Evolutionary conservation across 129 eudicot species (phyloP), one percentile per base, ranked within the genome.

Genomic region (Artemisia argyi): DNA sequence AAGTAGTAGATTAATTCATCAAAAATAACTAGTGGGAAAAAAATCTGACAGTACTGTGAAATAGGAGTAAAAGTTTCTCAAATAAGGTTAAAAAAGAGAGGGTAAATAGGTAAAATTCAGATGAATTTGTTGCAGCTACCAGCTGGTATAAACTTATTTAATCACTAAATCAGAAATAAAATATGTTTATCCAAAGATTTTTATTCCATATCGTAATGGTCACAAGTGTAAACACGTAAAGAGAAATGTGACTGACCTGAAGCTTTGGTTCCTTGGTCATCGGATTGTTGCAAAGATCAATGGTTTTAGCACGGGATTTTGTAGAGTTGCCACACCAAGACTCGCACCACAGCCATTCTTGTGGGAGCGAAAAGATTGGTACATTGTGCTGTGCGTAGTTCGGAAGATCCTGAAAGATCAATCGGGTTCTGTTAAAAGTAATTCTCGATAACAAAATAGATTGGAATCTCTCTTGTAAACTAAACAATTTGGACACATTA

Each of bases 321-420:
- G 98, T 90, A 50, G 96, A 74, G 69, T 94, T 87, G 12, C 98
- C 98, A 65, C 98, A 94, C 98, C 98, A 94, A 12, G 98, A 94
- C 76, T 94, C 98, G n/a, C 98, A 94, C 98, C 98, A 94, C 24
- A 94, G 85, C 98, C 98, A 94, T 79, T 94, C 98, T 86, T 90
- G 97, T 42, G 98, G 98, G 15, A 94, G 96, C 11, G 98, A 94
- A 80, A 90, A 90, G 71, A 94, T 94, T 11, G 97, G 97, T 28
- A 94, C 98, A 14, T 83, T 77, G 72, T 94, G 98, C 74, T 92
- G 98, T 19, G 98, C 98, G 39, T 94, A 94, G 80, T 94, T 94
- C 13, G 98, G 98, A 61, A 94, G 87, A 88, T 94, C 98, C 97
- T 92, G 82, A 70, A 83, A 78, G 18, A 70, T 3, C 5, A 42